These are phyloP conservation scores for Pythium insidiosum DNA, from an alignment of 352 stramenopile genomes.

Conservation along the genomic window DNA sequence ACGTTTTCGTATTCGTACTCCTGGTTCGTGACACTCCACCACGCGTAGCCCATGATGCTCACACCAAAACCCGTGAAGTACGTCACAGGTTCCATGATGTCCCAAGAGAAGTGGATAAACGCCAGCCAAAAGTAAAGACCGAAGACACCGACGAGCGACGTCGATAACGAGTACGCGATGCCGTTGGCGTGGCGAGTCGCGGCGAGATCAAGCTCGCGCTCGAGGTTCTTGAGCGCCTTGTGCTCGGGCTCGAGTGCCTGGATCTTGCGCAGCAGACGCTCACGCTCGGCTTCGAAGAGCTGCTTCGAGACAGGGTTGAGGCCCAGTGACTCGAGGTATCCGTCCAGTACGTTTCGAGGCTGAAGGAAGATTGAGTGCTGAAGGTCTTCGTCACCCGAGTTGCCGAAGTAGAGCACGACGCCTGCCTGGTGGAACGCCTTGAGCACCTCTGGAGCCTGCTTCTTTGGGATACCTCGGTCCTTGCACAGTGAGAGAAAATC, in stretches of 20 bases:
- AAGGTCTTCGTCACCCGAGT: conserved; percentile 62
- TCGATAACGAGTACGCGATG: conserved; percentile 46
- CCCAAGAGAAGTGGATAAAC: conserved; percentile 87
- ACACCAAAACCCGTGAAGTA: conserved; percentile 85
- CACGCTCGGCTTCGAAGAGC: conserved; percentile 57
- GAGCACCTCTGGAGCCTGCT: conserved; percentile 69
- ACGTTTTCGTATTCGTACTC: conserved; percentile 88
- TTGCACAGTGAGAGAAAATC: conserved; percentile 66
- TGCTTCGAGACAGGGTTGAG: conserved; percentile 58
- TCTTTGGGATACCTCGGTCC: conserved; percentile 76
- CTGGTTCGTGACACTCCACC: conserved; percentile 81
- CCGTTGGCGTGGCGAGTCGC: conserved; percentile 53
- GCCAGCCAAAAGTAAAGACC: conserved; percentile 84
- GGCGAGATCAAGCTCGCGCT: conserved; percentile 46
- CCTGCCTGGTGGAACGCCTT: conserved; percentile 69
- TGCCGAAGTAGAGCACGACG: conserved; percentile 76
- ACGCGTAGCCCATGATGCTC: conserved; percentile 67
- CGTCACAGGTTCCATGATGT: conserved; percentile 88
- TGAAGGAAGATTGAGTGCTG: conserved; percentile 75
- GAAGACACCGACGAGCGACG: conserved; percentile 63
- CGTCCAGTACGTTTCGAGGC: conserved; percentile 69
- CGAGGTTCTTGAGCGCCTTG: conserved; percentile 49
- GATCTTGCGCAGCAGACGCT: conserved; percentile 60
- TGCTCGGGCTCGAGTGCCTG: conserved; percentile 60
- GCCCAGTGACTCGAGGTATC: conserved; percentile 69